A percentile compares a stretch with the other conserved stretches of the same genome.
These are phyloP conservation scores for Ogataea saltuana DNA, from an alignment of 805 yeast genomes.

Conservation along the genomic window DNA sequence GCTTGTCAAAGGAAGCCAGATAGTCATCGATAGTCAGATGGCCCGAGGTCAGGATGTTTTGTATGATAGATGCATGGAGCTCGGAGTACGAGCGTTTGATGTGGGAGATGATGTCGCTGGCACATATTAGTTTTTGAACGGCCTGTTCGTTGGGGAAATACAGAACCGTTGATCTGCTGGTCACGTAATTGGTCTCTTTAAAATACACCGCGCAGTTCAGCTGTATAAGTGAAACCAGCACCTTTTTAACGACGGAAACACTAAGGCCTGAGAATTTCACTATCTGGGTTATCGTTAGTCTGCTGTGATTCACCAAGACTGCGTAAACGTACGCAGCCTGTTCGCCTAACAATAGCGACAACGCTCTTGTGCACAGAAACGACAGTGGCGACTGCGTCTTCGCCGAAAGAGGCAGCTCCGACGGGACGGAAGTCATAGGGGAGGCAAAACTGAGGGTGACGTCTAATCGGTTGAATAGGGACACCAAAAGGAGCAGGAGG, in stretches of 20 bases:
- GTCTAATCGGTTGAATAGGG: background rate
- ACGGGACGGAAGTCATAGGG: constrained; percentile 18
- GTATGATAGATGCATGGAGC: constrained; percentile 57
- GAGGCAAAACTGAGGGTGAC: background rate
- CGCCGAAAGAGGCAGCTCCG: constrained; percentile 36
- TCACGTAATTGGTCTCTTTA: constrained; percentile 47
- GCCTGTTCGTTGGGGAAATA: constrained; percentile 70
- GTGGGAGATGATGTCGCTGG: constrained; percentile 70
- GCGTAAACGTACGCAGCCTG: constrained; percentile 66
- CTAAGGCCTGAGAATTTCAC: constrained; percentile 48
- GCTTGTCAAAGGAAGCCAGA: constrained; percentile 32
- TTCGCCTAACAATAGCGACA: constrained; percentile 65
- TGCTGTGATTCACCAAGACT: constrained; percentile 63
- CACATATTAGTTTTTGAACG: constrained; percentile 60
- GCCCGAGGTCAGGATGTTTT: constrained; percentile 70
- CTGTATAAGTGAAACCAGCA: constrained; percentile 77
- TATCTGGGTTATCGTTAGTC: constrained; percentile 59
- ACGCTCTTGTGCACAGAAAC: constrained; percentile 54
- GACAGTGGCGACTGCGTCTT: constrained; percentile 62
- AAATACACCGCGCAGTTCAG: constrained; percentile 65
- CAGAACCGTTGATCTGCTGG: constrained; percentile 30
- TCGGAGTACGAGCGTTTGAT: constrained; percentile 48
- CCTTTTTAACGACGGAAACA: constrained; percentile 53
- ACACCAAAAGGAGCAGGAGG: background rate
- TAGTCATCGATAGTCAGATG: constrained; percentile 60